These are phyloP conservation scores for Eucalyptus polybractea DNA, from an alignment of 345 rosid species.

Conservation along the genomic window DNA sequence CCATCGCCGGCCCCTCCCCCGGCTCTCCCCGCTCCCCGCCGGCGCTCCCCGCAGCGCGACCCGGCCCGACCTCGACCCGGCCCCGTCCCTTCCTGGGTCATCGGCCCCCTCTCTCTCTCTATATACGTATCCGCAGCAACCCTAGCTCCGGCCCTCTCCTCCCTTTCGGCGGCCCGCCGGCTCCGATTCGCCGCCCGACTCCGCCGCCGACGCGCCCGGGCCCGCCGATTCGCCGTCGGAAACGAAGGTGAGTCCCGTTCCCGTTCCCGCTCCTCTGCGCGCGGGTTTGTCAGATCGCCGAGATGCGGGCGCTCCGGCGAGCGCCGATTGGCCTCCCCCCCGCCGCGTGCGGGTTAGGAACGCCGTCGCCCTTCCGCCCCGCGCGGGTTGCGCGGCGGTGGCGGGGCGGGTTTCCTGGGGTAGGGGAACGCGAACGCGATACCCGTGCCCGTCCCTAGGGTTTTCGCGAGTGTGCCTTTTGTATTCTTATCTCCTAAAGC, in stretches of 20 bases:
- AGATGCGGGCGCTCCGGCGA: not conserved
- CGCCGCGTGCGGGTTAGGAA: not conserved
- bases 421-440: not conserved
- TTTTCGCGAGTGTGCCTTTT: not conserved
- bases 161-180: not conserved
- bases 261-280: not conserved
- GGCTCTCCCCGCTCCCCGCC: not conserved
- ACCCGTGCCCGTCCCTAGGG: not conserved
- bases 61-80: not conserved
- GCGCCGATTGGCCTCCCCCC: not conserved
- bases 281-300: not conserved
- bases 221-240: not conserved
- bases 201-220: not conserved
- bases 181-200: not conserved
- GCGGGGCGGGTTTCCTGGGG: not conserved
- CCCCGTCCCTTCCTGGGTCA: not conserved
- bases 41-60: not conserved
- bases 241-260: not conserved
- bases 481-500: not conserved
- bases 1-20: not conserved
- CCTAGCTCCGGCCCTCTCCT: not conserved
- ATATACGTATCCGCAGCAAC: not conserved
- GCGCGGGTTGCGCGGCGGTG: not conserved
- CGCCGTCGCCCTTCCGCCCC: not conserved
- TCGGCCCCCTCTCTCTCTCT: not conserved